Conservation (phyloP, 495 filamentous ascomycete species). For the Aspergillus asperescens region DNA sequence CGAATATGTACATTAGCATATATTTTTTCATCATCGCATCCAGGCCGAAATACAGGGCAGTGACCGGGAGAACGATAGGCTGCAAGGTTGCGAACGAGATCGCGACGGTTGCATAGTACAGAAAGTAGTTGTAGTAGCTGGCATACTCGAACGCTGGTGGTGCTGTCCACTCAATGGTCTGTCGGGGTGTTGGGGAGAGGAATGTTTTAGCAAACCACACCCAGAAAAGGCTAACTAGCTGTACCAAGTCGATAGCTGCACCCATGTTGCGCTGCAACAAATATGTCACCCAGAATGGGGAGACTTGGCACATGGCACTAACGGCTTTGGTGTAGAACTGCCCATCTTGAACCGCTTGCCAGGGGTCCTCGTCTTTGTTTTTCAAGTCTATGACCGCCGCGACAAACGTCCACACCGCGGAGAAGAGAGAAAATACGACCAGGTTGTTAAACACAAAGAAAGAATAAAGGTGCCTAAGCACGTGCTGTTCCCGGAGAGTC, state of each 20-base stretch:
- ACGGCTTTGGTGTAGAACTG: slow-evolving; percentile 59
- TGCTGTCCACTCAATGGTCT: slow-evolving; percentile 90
- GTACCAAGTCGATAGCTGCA: slow-evolving; percentile 81
- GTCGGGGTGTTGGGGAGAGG: slow-evolving; percentile 79
- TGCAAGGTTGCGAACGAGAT: slow-evolving; percentile 83
- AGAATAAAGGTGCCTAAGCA: slow-evolving; percentile 82
- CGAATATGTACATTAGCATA: slow-evolving; percentile 84
- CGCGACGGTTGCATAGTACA: slow-evolving; percentile 88
- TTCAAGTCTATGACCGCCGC: slow-evolving; percentile 55
- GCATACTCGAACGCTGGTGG: slow-evolving; percentile 92
- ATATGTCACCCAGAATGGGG: slow-evolving; percentile 91
- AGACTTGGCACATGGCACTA: slow-evolving; percentile 66
- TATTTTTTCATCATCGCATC: slow-evolving; percentile 95
- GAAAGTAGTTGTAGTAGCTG: slow-evolving; percentile 91
- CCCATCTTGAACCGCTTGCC: slow-evolving; percentile 60
- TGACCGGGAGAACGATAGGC: slow-evolving; percentile 84
- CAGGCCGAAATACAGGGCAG: slow-evolving; percentile 81
- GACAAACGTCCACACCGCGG: slow-evolving; percentile 68
- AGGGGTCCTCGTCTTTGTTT: slow-evolving; percentile 49
- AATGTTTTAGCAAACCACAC: slow-evolving; percentile 80
- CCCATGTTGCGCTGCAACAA: slow-evolving; percentile 88
- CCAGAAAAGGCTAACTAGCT: slow-evolving; percentile 73
- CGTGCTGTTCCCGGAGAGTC: slow-evolving; percentile 88
- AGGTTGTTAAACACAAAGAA: slow-evolving; percentile 99
- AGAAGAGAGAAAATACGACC: slow-evolving; percentile 87